phyloP scores from a whole-genome alignment of 1,284 basidiomycete genomes.

The Agaricales sp. region DNA sequence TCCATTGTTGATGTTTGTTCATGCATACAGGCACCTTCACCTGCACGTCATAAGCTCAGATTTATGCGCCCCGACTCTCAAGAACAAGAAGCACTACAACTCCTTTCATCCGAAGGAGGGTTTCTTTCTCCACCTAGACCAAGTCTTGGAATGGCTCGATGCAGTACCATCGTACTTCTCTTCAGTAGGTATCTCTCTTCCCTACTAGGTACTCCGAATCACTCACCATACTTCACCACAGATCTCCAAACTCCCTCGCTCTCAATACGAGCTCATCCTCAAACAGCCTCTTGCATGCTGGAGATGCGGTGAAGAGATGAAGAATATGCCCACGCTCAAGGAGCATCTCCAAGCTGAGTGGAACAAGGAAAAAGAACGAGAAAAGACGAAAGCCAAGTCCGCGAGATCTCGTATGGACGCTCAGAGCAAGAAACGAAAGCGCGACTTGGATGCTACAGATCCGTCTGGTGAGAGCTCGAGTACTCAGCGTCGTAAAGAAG shows the following conservation, averaged over 20 bases:
- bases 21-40: slow-evolving; percentile 61
- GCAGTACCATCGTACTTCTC: slow-evolving; percentile 41
- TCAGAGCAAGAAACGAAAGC: slow-evolving; percentile 10
- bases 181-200: slow-evolving; percentile 32
- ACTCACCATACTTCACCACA: slow-evolving; percentile 16
- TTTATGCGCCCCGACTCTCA: slow-evolving; percentile 64
- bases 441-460: slow-evolving; percentile 5
- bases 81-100: slow-evolving; percentile 91
- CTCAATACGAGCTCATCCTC: slow-evolving; percentile 52
- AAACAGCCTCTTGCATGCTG: slow-evolving; percentile 64
- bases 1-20: not conserved
- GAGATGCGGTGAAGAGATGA: slow-evolving; percentile 48
- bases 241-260: slow-evolving; percentile 40
- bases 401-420: slow-evolving; percentile 25
- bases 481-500: not conserved
- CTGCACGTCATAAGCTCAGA: slow-evolving; percentile 85
- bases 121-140: slow-evolving; percentile 76
- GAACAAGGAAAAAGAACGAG: slow-evolving; percentile 30
- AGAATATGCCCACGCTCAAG: slow-evolving; percentile 74
- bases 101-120: slow-evolving; percentile 84
- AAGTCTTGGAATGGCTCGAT: slow-evolving; percentile 71
- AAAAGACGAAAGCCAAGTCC: slow-evolving; percentile 22
- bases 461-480: not conserved
- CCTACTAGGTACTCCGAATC: not conserved
- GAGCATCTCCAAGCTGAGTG: slow-evolving; percentile 59